Conservation (phyloP, 1,139 yeast species). For the Candida sp. region DNA sequence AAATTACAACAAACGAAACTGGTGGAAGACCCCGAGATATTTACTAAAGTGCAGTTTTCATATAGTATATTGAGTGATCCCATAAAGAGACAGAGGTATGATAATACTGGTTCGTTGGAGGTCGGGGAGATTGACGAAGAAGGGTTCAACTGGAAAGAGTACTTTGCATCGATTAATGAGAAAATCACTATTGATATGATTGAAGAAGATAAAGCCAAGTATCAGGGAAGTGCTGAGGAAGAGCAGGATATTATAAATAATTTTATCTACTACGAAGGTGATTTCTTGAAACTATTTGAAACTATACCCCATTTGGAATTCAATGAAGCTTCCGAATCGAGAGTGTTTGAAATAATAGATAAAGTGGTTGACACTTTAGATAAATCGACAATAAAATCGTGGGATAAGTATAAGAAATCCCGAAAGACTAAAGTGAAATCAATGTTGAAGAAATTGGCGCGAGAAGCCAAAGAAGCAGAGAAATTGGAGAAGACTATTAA, state of each 20-base stretch:
- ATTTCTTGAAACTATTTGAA: constrained; percentile 67
- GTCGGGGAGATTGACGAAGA: constrained; percentile 32
- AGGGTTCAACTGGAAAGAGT: constrained; percentile 59
- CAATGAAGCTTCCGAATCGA: constrained; percentile 53
- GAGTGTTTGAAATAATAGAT: constrained; percentile 55
- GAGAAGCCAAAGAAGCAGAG: constrained; percentile 71
- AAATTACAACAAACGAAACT: constrained; percentile 42
- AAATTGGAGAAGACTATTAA: constrained; percentile 51
- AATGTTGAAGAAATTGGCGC: constrained; percentile 43
- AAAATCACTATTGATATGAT: constrained; percentile 73
- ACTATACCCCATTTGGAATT: constrained; percentile 74
- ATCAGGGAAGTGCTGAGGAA: constrained; percentile 70
- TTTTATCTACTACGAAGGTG: constrained; percentile 64
- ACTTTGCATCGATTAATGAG: constrained; percentile 55
- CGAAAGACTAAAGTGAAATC: constrained; percentile 45
- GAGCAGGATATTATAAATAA: constrained; percentile 56
- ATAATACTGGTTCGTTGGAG: constrained; percentile 62
- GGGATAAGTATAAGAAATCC: constrained; percentile 52
- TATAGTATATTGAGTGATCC: constrained; percentile 67
- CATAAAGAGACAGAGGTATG: constrained; percentile 54
- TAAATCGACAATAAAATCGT: constrained; percentile 30
- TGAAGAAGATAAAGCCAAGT: constrained; percentile 61
- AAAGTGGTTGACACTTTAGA: constrained; percentile 33
- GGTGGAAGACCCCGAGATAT: constrained; percentile 37
- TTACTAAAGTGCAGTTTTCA: constrained; percentile 74